Evolutionary conservation across 345 rosid species (phyloP), one percentile per base, ranked within the genome.

Genomic region (Syzygium jambos): DNA sequence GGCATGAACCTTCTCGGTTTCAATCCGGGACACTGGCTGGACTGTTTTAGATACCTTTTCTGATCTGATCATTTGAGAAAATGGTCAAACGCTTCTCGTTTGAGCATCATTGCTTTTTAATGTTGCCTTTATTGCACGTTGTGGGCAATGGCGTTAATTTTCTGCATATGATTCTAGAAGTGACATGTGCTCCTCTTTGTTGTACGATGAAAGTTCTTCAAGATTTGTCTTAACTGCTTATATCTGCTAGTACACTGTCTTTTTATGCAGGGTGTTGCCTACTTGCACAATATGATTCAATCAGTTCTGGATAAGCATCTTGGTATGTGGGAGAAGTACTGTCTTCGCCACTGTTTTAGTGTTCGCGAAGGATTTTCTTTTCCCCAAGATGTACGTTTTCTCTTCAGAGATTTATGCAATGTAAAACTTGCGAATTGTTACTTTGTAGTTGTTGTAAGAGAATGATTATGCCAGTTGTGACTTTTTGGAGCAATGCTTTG

Each of bases 281-380:
- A 86, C 49, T 88, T 96, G 87, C 96, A 92, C 57, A 88, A 85
- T 89, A 86, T 86, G 92, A 90, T 95, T 54, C 95, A 91, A 84
- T 93, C 95, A 4, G 90, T 89, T 89, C 68, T 95, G 87, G 98
- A 93, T 59, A 88, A 86, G 80, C 92, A 95, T 78, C 90, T 95
- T 90, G 88, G 89, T 80, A 86, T 94, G 92, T 97, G 99, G 99
- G 96, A 95, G 92, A 87, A 87, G 59, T 96, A 95, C 89, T 95
- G 97, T 90, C 87, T 95, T 89, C 90, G 77, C 85, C 93, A 91
- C 89, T 94, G 95, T 91, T 98, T 98, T 86, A 87, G 92, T 1
- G 95, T 95, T 91, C 99, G 98, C 46, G 88, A 96, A 85, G 97
- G 95, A 5, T 94, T 96, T 90, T 87, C 90, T 49, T 84, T 94